Conservation (phyloP, 2,329 filamentous ascomycete genomes). For the Lomentospora prolificans region DNA sequence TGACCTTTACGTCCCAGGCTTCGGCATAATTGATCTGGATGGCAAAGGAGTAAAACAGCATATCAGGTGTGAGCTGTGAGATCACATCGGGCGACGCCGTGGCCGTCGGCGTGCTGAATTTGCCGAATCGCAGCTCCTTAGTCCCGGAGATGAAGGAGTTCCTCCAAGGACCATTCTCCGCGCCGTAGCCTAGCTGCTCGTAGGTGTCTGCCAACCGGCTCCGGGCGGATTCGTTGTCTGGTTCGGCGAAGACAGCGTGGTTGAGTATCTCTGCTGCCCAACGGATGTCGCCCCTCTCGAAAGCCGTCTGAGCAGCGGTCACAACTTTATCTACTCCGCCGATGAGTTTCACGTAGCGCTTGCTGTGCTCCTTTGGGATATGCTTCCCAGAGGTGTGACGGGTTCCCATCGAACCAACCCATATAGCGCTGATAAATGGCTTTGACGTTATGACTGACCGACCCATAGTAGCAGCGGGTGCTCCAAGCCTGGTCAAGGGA, state of each 20-base stretch:
- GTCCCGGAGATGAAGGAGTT: conserved; percentile 27
- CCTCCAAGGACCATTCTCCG: conserved; percentile 29
- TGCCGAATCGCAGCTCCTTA: conserved; percentile 15
- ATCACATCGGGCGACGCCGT: too few species aligned
- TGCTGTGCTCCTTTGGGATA: conserved; percentile 23
- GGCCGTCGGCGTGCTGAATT: too few species aligned
- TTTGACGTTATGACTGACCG: conserved; percentile 27
- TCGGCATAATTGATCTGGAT: too few species aligned
- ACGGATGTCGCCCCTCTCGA: conserved; percentile 21
- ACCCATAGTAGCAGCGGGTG: conserved; percentile 26
- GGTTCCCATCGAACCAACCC: conserved; percentile 16
- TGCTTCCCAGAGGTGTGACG: conserved; percentile 15
- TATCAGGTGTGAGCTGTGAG: too few species aligned
- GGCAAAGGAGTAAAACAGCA: too few species aligned
- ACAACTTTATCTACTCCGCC: conserved; percentile 23
- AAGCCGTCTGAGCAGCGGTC: conserved; percentile 19
- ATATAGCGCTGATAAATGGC: conserved; percentile 15
- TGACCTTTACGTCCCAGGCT: too few species aligned
- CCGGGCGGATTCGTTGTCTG: conserved; percentile 13
- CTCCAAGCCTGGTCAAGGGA: conserved; percentile 20
- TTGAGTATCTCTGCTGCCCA: conserved; percentile 28
- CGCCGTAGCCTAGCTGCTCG: conserved; percentile 22
- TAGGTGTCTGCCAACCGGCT: conserved; percentile 20
- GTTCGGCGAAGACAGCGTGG: conserved; percentile 22
- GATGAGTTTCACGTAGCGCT: conserved; percentile 25